Evolutionary conservation across 352 stramenopile genomes (phyloP).

Genomic region (Phytophthora sansomeana): DNA sequence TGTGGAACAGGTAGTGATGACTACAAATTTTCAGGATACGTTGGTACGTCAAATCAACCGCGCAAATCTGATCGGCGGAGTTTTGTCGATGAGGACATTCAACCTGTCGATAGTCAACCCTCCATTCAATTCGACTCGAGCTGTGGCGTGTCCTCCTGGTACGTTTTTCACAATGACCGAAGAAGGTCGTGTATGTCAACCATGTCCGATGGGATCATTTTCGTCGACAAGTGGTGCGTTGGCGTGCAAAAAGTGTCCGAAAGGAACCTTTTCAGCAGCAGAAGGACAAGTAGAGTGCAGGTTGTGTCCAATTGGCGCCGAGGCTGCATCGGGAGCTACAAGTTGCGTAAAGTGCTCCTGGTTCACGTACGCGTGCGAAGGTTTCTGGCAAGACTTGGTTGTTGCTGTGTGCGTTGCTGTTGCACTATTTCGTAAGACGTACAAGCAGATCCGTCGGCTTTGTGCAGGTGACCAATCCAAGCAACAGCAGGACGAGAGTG

Average conservation of each 20-base stretch:
- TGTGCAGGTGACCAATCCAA: constrained; percentile 35
- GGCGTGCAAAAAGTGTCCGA: constrained; percentile 46
- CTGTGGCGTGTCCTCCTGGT: constrained; percentile 37
- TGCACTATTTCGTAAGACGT: constrained; percentile 32
- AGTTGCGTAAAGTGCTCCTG: constrained; percentile 57
- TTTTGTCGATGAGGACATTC: constrained; percentile 23
- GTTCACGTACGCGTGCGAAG: constrained; percentile 57
- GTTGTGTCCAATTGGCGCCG: constrained; percentile 46
- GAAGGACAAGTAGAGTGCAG: constrained; percentile 50
- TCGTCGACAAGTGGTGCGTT: constrained; percentile 39
- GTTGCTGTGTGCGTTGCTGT: constrained; percentile 31
- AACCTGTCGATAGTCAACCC: constrained; percentile 30
- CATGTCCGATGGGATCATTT: constrained; percentile 50
- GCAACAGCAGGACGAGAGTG: constrained; percentile 51
- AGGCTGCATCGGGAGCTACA: constrained; percentile 41
- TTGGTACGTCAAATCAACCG: constrained; percentile 33
- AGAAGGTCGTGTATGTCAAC: constrained; percentile 23
- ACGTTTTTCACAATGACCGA: constrained; percentile 36
- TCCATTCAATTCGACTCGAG: constrained; percentile 39
- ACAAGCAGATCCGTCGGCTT: constrained; percentile 39
- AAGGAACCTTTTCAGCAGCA: constrained; percentile 44
- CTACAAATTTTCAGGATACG: constrained; percentile 26
- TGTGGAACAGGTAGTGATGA: constrained; percentile 17
- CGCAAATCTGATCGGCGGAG: constrained; percentile 19
- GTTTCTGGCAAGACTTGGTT: constrained; percentile 66